Evolutionary conservation across 352 stramenopile genomes (phyloP).

Genomic region (Phytophthora sansomeana): DNA sequence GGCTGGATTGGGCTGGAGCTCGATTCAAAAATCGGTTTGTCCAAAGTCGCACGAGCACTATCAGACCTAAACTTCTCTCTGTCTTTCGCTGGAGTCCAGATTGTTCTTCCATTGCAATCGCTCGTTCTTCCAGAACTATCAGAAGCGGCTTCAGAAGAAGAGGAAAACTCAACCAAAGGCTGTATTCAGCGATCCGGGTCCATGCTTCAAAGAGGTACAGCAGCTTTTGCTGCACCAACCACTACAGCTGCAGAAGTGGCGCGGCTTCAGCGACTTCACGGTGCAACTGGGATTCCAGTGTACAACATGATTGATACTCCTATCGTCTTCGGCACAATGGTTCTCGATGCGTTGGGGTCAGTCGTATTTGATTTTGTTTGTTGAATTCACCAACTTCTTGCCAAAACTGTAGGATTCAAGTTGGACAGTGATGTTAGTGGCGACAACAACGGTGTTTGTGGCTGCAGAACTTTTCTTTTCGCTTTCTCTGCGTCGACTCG

Average conservation of each 20-base stretch:
- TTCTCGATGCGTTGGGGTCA: constrained; percentile 49
- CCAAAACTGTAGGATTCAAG: constrained; percentile 39
- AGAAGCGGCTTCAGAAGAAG: constrained; percentile 8
- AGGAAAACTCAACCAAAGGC: constrained; percentile 28
- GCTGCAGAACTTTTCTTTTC: constrained; percentile 53
- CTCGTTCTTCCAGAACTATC: constrained; percentile 53
- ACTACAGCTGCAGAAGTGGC: constrained; percentile 49
- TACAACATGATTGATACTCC: constrained; percentile 78
- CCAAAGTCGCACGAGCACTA: constrained; percentile 43
- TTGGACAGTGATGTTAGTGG: constrained; percentile 47
- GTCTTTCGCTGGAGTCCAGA: constrained; percentile 32
- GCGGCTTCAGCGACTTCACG: constrained; percentile 62
- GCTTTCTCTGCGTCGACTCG: constrained; percentile 37
- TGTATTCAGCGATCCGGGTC: constrained; percentile 67
- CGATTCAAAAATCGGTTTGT: constrained; percentile 53
- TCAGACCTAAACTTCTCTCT: constrained; percentile 61
- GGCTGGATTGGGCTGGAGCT: constrained; percentile 60
- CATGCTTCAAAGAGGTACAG: constrained; percentile 62
- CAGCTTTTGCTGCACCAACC: constrained; percentile 51
- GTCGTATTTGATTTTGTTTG: constrained; percentile 60
- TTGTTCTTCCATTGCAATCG: constrained; percentile 52
- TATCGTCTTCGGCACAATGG: constrained; percentile 70
- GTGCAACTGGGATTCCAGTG: constrained; percentile 53
- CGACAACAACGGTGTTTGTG: constrained; percentile 47
- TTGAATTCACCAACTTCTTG: not conserved